Conservation (phyloP, 75 land plant genomes). For the Sequoia sempervirens region DNA sequence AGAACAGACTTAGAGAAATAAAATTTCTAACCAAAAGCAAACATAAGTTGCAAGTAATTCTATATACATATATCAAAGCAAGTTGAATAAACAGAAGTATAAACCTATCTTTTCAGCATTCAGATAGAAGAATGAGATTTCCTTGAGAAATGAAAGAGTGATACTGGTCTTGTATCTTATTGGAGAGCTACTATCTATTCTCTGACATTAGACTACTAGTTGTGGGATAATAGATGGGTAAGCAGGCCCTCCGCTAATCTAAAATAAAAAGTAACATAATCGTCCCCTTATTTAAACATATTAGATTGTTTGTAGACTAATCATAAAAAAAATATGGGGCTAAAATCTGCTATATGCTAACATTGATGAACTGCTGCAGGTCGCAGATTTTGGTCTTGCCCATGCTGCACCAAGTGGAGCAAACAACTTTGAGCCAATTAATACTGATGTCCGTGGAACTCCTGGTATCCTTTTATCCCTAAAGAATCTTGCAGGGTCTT, state of each 20-base stretch:
- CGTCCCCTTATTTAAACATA: neutral
- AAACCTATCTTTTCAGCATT: neutral
- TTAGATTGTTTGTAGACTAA: neutral
- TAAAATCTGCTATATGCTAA: neutral
- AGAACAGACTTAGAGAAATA: neutral
- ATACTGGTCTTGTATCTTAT: neutral
- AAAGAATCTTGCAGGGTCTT: neutral
- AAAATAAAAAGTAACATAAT: neutral
- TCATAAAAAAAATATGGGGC: neutral
- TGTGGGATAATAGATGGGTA: neutral
- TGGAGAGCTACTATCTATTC: neutral
- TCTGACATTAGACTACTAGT: neutral
- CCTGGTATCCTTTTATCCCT: conserved; percentile 46
- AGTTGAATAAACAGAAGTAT: neutral
- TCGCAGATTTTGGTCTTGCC: conserved; percentile 94
- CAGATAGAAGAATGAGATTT: neutral
- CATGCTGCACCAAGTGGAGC: conserved; percentile 80
- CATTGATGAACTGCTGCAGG: conserved; percentile 30
- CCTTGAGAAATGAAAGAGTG: neutral
- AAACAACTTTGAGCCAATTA: conserved; percentile 68
- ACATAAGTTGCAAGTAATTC: neutral
- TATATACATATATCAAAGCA: neutral
- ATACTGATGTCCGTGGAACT: conserved; percentile 83
- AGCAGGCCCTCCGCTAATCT: neutral
- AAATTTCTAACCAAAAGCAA: neutral